Base-by-base conservation (phyloP, 306 rosid species). In the Mucuna pruriens region DNA sequence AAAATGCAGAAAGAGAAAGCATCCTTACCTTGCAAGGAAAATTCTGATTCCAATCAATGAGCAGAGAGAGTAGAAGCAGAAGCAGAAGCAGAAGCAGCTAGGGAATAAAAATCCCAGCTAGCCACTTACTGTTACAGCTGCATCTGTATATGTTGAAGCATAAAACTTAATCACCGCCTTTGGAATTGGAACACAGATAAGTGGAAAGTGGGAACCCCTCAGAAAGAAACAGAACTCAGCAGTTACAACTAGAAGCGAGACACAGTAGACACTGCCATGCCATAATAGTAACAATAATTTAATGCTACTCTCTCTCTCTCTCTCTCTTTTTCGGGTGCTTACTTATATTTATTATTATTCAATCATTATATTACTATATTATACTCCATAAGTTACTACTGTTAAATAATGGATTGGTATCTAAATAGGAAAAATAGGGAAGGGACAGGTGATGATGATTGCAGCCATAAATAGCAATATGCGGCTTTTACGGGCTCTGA, bases 161-260 rank as follows among this genome's bases (percentile, higher is more conserved):
- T 42, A 82, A 66, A 77, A 80, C 78, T 83, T 75, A 85, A 76
- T 79, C 85, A 81, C 71, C 85, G 74, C 42, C 83, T 45, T 64
- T n/a, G n/a, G 31, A 29, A 29, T 65, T 65, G 29, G 4, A 23
- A 34, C 49, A 38, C 26, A 19, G 44, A 6, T 34, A 63, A 9
- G 26, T 36, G 49, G 49, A 65, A 9, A 65, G 26, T 19, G 7
- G 9, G 8, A 64, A 64, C 70, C 70, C 46, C 15, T 64, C 25
- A 20, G 31, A 31, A 4, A 49, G 8, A n/a, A n/a, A 65, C 71
- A 34, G 26, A 66, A 66, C 72, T 38, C 51, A 20, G 17, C 51
- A 39, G 71, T 64, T 64, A 8, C 13, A 63, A n/a, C 69, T 31
- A n/a, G n/a, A n/a, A n/a, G n/a, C n/a, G 8, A 33, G 69, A 63